These are phyloP conservation scores for Cytospora chrysosperma DNA, from an alignment of 2,329 filamentous ascomycete species.

Conservation along the genomic window DNA sequence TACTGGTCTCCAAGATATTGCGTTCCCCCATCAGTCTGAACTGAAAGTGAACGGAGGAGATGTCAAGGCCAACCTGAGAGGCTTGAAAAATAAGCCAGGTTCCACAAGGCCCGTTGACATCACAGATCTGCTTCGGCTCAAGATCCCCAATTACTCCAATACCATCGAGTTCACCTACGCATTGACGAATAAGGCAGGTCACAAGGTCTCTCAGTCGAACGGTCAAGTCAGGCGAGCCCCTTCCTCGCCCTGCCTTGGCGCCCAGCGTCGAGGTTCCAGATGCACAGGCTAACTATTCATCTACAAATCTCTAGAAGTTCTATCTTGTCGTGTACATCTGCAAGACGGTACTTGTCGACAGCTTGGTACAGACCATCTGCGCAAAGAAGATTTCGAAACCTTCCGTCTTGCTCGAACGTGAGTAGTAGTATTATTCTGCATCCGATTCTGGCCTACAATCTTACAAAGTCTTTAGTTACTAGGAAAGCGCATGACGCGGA, in stretches of 20 bases:
- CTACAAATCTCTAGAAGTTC: conserved; percentile 56
- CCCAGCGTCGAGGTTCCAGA: background rate
- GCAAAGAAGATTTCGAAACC: conserved; percentile 75
- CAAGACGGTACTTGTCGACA: conserved; percentile 66
- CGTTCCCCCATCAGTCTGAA: conserved; percentile 91
- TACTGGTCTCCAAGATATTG: conserved; percentile 67
- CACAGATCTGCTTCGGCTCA: conserved; percentile 71
- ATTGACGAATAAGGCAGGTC: conserved; percentile 73
- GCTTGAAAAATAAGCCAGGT: conserved; percentile 92
- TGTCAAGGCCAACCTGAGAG: conserved; percentile 88
- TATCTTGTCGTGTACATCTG: conserved; percentile 75
- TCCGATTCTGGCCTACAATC: conserved; percentile 27
- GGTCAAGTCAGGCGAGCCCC: conserved; percentile 25
- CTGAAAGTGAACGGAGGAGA: conserved; percentile 86
- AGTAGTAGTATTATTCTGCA: conserved; percentile 33
- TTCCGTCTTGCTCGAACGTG: conserved; percentile 81
- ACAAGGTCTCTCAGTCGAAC: conserved; percentile 17
- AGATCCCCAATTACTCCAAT: conserved; percentile 68
- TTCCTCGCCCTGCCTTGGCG: conserved; percentile 13
- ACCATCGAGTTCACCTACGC: conserved; percentile 86
- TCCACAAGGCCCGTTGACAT: conserved; percentile 93
- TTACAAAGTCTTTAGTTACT: conserved; percentile 56
- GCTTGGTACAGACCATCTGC: conserved; percentile 66
- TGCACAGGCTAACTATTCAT: conserved; percentile 6
- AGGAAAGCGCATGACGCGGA: conserved; percentile 82